Base-by-base conservation (phyloP, 164 flowering plant genomes). In the Umbilicus rupestris region DNA sequence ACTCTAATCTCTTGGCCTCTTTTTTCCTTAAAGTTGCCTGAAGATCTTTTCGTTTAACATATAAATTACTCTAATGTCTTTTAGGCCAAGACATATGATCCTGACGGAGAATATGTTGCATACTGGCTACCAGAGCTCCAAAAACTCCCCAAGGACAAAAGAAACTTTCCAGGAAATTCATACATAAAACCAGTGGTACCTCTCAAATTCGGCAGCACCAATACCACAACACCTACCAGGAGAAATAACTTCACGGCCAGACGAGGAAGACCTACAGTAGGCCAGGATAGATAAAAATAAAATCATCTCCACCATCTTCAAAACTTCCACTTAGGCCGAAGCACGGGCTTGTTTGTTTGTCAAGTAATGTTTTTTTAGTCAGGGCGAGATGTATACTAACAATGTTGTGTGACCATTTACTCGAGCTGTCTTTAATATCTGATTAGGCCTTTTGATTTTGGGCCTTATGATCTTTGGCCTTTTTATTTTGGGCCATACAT, bases 51-150 rank as follows among this genome's bases (percentile, higher is more conserved):
- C 7, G 35, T 2, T 30, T 14, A 12, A 19, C 65, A 37, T 8
- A 8, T 12, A 16, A 1, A 35, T 29, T 20, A 3, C 28, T 22
- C 8, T 19, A 39, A 49, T 67, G 20, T 1, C 19, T 39, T 16
- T 17, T 60, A 68, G 70, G 70, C 70, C 17, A 42, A 58, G 26
- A 68, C 64, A 3, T 68, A 68, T 41, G 70, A 68, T 39, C 50
- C 70, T 7, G 63, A 68, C 7, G 70, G 70, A 26, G 70, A 68
- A 15, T 68, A 68, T 68, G 70, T 68, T 14, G 64, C 70, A 19
- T 68, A 68, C 26, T 68, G 70, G 70, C 46, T 68, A 46, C 70
- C 70, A 57, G 70, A 57, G 45, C 70, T 68, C 24, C 70, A 68
- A 28, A 22, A 33, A 39, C 70, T 68, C 41, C 64, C 70, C 1